A percentile compares a stretch with the other conserved stretches of the same genome.
phyloP scores from a whole-genome alignment of 176 grass and related monocot genomes.

The Aegilops speltoides region DNA sequence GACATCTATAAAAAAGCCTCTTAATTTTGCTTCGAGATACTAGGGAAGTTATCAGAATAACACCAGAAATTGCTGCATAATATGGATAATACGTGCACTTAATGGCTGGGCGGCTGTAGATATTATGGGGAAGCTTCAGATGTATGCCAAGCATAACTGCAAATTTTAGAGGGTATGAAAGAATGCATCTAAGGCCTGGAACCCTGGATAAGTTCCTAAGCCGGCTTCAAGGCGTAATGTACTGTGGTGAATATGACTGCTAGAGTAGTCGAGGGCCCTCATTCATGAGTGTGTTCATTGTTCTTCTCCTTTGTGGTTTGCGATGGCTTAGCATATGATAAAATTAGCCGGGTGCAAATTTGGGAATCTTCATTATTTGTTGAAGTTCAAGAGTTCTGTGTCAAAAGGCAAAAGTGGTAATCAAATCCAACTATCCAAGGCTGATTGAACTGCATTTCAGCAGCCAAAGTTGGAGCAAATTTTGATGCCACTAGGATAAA shows the following conservation, averaged over 20 bases:
- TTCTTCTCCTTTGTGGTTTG: slow-evolving; percentile 8
- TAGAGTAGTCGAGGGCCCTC: slow-evolving; percentile 1
- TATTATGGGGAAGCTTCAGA: too few relatives aligned
- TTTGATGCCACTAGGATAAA: slow-evolving; percentile 2
- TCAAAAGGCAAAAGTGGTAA: background rate
- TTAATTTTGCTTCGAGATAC: background rate
- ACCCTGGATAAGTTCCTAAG: background rate
- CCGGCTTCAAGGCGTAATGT: too few relatives aligned
- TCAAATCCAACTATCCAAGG: slow-evolving; percentile 9
- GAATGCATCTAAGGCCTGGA: background rate
- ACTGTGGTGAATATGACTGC: background rate
- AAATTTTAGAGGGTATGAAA: slow-evolving; percentile 15
- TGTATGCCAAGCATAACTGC: too few relatives aligned
- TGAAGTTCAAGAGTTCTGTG: slow-evolving; percentile 21
- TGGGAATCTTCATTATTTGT: background rate
- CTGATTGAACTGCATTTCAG: slow-evolving; percentile 26
- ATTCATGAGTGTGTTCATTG: slow-evolving; percentile 3
- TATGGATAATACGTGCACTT: background rate
- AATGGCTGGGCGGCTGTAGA: background rate
- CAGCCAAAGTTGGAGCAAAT: background rate
- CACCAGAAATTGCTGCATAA: background rate
- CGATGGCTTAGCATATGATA: slow-evolving; percentile 17
- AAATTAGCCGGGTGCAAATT: slow-evolving; percentile 12
- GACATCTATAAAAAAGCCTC: background rate
- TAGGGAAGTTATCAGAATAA: background rate